Evolutionary conservation across 805 yeast genomes (phyloP).

Genomic region (Yamadazyma phyllophila): DNA sequence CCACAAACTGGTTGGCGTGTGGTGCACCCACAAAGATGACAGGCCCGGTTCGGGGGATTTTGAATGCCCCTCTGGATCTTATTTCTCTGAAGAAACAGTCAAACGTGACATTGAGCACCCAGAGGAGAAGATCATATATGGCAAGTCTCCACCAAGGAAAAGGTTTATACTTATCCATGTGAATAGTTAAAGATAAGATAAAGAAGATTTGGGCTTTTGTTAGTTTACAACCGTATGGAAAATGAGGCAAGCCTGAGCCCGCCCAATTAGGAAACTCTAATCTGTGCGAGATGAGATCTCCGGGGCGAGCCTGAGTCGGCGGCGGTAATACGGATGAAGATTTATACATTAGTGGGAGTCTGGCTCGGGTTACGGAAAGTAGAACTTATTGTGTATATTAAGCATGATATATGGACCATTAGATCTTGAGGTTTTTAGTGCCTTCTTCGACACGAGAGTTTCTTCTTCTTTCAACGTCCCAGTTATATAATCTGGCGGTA

Average conservation of each 20-base stretch:
- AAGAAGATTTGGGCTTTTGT: too few relatives aligned
- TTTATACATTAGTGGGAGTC: too few relatives aligned
- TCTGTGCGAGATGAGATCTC: background rate
- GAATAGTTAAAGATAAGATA: too few relatives aligned
- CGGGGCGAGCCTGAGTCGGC: too few relatives aligned
- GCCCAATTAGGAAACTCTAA: background rate
- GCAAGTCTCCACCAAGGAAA: constrained; percentile 26
- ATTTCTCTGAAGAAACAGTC: constrained; percentile 85
- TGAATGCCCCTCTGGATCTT: constrained; percentile 81
- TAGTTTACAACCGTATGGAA: background rate
- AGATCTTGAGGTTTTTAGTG: constrained; percentile 15
- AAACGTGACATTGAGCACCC: constrained; percentile 39
- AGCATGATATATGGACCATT: background rate
- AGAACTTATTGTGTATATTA: too few relatives aligned
- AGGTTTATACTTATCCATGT: constrained; percentile 9
- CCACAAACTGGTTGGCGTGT: constrained; percentile 92
- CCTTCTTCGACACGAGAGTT: constrained; percentile 15
- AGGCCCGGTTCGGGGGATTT: constrained; percentile 69
- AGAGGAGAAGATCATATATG: constrained; percentile 35
- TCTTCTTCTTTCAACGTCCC: constrained; percentile 80
- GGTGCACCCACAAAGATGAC: constrained; percentile 95
- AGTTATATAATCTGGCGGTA: constrained; percentile 86
- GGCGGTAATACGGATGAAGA: too few relatives aligned
- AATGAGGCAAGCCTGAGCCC: background rate
- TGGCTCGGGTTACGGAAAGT: too few relatives aligned